Conservation (phyloP, 2,329 filamentous ascomycete genomes). For the Exserohilum turcica region DNA sequence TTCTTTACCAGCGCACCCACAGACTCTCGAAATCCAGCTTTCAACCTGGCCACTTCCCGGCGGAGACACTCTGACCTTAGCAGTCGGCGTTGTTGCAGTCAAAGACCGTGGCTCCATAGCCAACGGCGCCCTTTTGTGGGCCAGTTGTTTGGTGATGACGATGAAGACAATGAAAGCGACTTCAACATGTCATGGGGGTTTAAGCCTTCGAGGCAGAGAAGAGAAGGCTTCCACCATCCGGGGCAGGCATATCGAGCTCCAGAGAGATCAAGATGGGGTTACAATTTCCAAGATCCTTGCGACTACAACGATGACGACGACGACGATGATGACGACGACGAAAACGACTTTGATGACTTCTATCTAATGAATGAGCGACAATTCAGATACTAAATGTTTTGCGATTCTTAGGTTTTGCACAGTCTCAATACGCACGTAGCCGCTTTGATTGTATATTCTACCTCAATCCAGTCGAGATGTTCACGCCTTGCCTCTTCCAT, state of each 20-base stretch:
- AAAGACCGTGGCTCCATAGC: conserved; percentile 4
- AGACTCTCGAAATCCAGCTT: neutral
- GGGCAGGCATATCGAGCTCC: neutral
- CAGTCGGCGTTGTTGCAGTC: neutral
- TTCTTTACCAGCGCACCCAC: neutral
- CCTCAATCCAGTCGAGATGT: too few species aligned
- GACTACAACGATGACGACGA: conserved; percentile 16
- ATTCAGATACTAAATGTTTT: neutral
- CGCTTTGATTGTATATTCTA: too few species aligned
- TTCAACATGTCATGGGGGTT: conserved; percentile 1
- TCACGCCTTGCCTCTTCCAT: neutral
- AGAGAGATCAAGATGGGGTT: conserved; percentile 3
- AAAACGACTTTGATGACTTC: conserved; percentile 2
- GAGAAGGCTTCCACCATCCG: neutral
- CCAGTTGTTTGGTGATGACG: conserved; percentile 8
- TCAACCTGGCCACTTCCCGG: neutral
- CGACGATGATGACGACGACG: conserved; percentile 10
- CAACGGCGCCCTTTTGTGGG: conserved; percentile 2
- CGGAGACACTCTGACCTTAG: conserved; percentile 1
- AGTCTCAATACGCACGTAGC: neutral
- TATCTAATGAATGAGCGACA: neutral
- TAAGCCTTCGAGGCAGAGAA: neutral
- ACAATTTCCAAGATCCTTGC: conserved; percentile 10
- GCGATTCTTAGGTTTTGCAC: neutral
- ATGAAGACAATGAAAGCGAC: conserved; percentile 18